Conservation (phyloP, 2,329 filamentous ascomycete species). For the Fusarium sp. region DNA sequence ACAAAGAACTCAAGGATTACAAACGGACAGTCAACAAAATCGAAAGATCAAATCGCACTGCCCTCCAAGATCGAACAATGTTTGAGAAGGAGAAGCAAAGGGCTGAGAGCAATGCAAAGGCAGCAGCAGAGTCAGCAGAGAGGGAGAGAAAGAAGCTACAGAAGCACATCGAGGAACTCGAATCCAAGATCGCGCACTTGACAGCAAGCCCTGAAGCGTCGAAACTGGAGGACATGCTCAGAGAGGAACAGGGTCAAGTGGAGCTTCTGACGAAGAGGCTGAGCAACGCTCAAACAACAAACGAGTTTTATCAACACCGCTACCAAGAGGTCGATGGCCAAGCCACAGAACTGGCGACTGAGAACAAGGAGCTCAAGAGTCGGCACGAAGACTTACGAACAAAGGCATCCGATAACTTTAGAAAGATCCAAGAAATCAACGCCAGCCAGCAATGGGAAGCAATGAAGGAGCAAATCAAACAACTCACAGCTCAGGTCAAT, state of each 20-base stretch:
- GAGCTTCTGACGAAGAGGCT: constrained; percentile 55
- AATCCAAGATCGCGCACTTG: constrained; percentile 47
- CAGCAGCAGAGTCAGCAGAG: constrained; percentile 41
- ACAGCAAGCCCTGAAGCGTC: constrained; percentile 39
- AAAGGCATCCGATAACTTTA: constrained; percentile 59
- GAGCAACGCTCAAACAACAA: constrained; percentile 59
- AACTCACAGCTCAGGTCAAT: constrained; percentile 56
- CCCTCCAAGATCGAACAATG: constrained; percentile 62
- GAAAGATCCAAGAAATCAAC: constrained; percentile 62
- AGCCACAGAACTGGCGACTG: constrained; percentile 57
- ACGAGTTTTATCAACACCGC: constrained; percentile 67
- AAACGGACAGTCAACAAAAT: constrained; percentile 58
- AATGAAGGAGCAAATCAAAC: constrained; percentile 53
- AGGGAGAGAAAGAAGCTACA: constrained; percentile 54
- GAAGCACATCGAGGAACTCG: constrained; percentile 53
- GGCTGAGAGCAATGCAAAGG: constrained; percentile 48
- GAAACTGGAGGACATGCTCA: constrained; percentile 48
- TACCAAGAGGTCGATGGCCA: constrained; percentile 70
- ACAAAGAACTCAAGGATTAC: constrained; percentile 60
- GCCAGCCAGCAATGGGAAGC: constrained; percentile 49
- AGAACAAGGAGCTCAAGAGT: constrained; percentile 60
- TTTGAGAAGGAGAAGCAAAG: constrained; percentile 62
- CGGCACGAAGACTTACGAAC: constrained; percentile 55
- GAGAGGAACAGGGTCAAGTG: constrained; percentile 53
- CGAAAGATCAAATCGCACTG: constrained; percentile 60